phyloP scores from a whole-genome alignment of 108 stramenopile genomes.

The Mayamaea pseudoterrestris region DNA sequence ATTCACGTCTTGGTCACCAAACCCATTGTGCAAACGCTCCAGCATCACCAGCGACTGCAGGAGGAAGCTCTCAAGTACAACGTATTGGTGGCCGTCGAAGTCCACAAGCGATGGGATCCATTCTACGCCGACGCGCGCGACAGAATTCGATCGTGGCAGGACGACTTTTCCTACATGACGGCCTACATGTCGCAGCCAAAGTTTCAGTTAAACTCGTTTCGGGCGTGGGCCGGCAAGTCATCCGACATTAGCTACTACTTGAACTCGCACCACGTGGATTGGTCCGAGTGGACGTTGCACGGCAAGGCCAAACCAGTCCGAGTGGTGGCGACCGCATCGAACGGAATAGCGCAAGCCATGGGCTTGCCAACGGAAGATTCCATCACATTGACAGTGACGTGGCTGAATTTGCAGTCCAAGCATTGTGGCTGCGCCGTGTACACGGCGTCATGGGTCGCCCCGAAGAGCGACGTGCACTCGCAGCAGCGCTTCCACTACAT shows the following conservation, averaged over 20 bases:
- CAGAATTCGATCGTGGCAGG: conserved; percentile 61
- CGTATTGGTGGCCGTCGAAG: conserved; percentile 89
- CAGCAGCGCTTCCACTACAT: conserved; percentile 99
- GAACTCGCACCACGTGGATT: conserved; percentile 98
- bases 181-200: conserved; percentile 99
- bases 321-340: conserved; percentile 85
- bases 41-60: conserved; percentile 69
- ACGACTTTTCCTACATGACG: conserved; percentile 94
- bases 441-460: conserved; percentile 96
- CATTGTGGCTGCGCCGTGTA: conserved; percentile 88
- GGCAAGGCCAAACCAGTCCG: conserved; percentile 81
- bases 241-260: conserved; percentile 98
- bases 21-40: conserved; percentile 93
- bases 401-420: conserved; percentile 67
- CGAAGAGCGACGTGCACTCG: conserved; percentile 93
- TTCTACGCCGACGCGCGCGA: conserved; percentile 99
- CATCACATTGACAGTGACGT: conserved; percentile 95
- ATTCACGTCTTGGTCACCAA: conserved; percentile 99
- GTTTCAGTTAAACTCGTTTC: conserved; percentile 97
- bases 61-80: conserved; percentile 71
- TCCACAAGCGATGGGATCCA: conserved; percentile 98
- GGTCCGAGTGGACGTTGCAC: conserved; percentile 93
- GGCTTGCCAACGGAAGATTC: conserved; percentile 94
- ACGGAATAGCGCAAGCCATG: conserved; percentile 83
- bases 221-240: conserved; percentile 97